A percentile compares a stretch with the other conserved stretches of the same genome.
Conservation (phyloP, 768 basidiomycete species). For the Antrodiella citrinella region DNA sequence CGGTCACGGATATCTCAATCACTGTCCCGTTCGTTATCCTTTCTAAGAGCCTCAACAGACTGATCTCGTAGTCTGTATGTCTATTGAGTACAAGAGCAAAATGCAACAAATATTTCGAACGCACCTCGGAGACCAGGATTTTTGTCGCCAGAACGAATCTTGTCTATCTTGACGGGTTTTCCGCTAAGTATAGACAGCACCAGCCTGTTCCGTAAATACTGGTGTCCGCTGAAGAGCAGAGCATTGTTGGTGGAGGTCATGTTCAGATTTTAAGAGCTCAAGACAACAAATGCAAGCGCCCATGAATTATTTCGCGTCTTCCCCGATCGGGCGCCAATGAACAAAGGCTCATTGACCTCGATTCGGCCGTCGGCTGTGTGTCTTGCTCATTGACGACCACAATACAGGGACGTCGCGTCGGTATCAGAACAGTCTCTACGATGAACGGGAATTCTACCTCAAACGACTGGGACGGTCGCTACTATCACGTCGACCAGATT, state of each 20-base stretch:
- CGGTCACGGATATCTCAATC: slow-evolving; percentile 95
- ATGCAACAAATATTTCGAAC: slow-evolving; percentile 8
- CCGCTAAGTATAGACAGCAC: slow-evolving; percentile 89
- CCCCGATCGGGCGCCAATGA: too few species aligned
- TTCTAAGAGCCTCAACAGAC: slow-evolving; percentile 78
- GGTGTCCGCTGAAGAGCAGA: slow-evolving; percentile 70
- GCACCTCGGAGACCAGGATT: slow-evolving; percentile 90
- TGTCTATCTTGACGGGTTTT: slow-evolving; percentile 74
- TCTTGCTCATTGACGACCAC: too few species aligned
- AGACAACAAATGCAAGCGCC: not conserved
- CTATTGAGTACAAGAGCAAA: not conserved
- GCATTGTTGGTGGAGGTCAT: slow-evolving; percentile 16
- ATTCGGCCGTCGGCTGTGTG: too few species aligned
- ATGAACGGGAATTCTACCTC: slow-evolving; percentile 28
- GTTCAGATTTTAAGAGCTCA: not conserved
- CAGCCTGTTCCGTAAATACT: slow-evolving; percentile 75
- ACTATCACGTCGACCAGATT: slow-evolving; percentile 80
- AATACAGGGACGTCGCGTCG: too few species aligned
- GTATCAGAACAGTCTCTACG: too few species aligned
- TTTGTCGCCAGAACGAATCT: slow-evolving; percentile 86
- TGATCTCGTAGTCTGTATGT: slow-evolving; percentile 80
- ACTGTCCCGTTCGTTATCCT: slow-evolving; percentile 90
- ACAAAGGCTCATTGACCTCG: too few species aligned
- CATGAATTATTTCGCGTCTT: too few species aligned
- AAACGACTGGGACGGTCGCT: slow-evolving; percentile 53